Evolutionary conservation across 2,329 filamentous ascomycete genomes (phyloP).

Genomic region (Fusarium protoensiforme): DNA sequence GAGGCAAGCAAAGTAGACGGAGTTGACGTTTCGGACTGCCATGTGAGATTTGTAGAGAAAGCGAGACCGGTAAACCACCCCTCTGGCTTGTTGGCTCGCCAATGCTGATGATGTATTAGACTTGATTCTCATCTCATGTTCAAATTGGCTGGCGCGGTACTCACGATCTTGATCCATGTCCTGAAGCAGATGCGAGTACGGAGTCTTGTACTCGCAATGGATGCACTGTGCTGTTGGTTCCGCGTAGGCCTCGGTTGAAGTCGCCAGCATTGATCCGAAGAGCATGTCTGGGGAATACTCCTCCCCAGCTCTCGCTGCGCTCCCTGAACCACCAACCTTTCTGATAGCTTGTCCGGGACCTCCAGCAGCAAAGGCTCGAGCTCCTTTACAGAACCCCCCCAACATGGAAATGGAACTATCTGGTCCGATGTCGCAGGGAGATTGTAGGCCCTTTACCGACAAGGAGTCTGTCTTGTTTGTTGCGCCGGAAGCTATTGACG

Average conservation of each 20-base stretch:
- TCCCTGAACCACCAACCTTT: conserved; percentile 34
- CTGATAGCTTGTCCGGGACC: conserved; percentile 52
- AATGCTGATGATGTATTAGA: conserved; percentile 41
- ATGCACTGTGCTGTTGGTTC: conserved; percentile 39
- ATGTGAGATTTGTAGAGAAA: conserved; percentile 58
- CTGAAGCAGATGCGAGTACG: conserved; percentile 45
- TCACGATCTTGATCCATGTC: conserved; percentile 46
- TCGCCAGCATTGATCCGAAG: conserved; percentile 23
- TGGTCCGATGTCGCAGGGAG: conserved; percentile 39
- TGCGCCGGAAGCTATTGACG: background rate
- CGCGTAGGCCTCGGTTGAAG: conserved; percentile 17
- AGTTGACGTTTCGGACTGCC: conserved; percentile 42
- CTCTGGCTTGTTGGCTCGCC: conserved; percentile 47
- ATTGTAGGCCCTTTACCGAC: background rate
- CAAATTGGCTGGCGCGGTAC: background rate
- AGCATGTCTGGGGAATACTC: conserved; percentile 8
- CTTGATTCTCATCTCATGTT: background rate
- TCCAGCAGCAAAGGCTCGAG: conserved; percentile 48
- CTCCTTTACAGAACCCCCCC: conserved; percentile 53
- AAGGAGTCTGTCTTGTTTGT: background rate
- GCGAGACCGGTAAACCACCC: conserved; percentile 52
- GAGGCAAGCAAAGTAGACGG: conserved; percentile 53
- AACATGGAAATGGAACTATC: conserved; percentile 50
- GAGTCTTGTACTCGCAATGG: conserved; percentile 40
- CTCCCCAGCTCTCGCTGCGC: background rate